Evolutionary conservation across 2,329 filamentous ascomycete species (phyloP).

Genomic region (Podosphaera aphanis): DNA sequence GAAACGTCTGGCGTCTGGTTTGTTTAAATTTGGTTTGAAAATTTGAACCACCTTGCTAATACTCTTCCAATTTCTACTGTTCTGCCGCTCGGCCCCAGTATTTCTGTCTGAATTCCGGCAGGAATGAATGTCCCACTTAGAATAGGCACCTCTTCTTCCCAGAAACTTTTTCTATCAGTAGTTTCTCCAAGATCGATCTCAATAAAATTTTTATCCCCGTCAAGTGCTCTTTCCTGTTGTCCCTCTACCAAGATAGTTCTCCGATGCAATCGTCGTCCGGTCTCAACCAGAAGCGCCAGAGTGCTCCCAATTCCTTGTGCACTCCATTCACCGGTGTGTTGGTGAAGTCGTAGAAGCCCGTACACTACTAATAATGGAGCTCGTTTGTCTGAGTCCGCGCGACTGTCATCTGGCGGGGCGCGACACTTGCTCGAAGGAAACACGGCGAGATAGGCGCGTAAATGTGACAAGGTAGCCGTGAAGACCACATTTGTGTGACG

Average conservation of each 20-base stretch:
- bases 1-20: not conserved
- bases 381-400: slow-evolving; percentile 6
- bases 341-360: slow-evolving; percentile 40
- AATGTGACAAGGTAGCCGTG: slow-evolving; percentile 48
- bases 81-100: slow-evolving; percentile 31
- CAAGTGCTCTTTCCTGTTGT: slow-evolving; percentile 4
- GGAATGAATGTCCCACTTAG: slow-evolving; percentile 31
- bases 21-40: slow-evolving; percentile 20
- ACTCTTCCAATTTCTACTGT: slow-evolving; percentile 33
- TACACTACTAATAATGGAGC: slow-evolving; percentile 34
- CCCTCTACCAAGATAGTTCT: slow-evolving; percentile 25
- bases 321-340: slow-evolving; percentile 48
- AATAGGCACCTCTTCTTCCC: slow-evolving; percentile 32
- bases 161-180: slow-evolving; percentile 14
- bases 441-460: slow-evolving; percentile 51
- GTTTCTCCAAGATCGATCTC: slow-evolving; percentile 21
- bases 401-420: slow-evolving; percentile 1
- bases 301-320: slow-evolving; percentile 46
- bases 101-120: slow-evolving; percentile 20
- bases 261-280: slow-evolving; percentile 24
- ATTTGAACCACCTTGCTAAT: slow-evolving; percentile 41
- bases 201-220: slow-evolving; percentile 11
- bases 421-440: slow-evolving; percentile 4
- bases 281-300: slow-evolving; percentile 38
- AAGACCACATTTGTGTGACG: slow-evolving; percentile 49